Percentiles rank a stretch among this genome's conserved stretches.
phyloP scores from a whole-genome alignment of 192 early-diverging fungal species.

The Coemansia sp. region DNA sequence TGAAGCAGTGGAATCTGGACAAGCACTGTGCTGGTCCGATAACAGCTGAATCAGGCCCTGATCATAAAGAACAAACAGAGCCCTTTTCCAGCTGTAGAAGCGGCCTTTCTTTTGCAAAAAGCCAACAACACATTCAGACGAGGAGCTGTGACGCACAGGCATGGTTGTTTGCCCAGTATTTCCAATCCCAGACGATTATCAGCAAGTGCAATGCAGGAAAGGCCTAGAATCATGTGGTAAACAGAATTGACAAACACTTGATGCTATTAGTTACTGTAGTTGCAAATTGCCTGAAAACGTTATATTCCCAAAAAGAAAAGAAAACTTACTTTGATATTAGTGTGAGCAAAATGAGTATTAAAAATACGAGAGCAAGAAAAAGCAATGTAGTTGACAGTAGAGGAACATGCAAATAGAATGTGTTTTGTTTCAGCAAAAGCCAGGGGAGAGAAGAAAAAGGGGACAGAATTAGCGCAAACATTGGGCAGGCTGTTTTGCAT shows the following conservation, averaged over 20 bases:
- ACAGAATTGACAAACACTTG: neutral
- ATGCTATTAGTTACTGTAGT: neutral
- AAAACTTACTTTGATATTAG: neutral
- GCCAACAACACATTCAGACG: constrained; percentile 19
- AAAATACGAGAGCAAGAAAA: neutral
- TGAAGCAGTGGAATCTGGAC: neutral
- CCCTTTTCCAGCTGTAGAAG: constrained; percentile 49
- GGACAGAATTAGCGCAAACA: neutral
- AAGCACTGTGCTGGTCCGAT: constrained; percentile 18
- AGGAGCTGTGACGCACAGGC: neutral
- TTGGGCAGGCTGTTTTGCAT: constrained; percentile 3
- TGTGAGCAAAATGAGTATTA: neutral
- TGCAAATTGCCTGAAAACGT: neutral
- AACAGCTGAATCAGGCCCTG: constrained; percentile 25
- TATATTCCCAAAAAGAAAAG: too few relatives aligned
- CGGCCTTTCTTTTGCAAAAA: constrained; percentile 46
- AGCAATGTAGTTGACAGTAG: neutral
- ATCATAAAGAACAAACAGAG: constrained; percentile 28
- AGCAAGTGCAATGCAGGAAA: neutral
- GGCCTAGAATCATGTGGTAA: neutral
- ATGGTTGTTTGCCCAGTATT: neutral
- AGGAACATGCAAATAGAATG: neutral
- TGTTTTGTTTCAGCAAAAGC: neutral
- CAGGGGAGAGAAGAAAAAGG: constrained; percentile 1
- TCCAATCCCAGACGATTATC: neutral